Percentiles rank a stretch among this genome's conserved stretches.
These are phyloP conservation scores for Hypoxylon intermedium DNA, from an alignment of 495 filamentous ascomycete genomes.

Conservation along the genomic window DNA sequence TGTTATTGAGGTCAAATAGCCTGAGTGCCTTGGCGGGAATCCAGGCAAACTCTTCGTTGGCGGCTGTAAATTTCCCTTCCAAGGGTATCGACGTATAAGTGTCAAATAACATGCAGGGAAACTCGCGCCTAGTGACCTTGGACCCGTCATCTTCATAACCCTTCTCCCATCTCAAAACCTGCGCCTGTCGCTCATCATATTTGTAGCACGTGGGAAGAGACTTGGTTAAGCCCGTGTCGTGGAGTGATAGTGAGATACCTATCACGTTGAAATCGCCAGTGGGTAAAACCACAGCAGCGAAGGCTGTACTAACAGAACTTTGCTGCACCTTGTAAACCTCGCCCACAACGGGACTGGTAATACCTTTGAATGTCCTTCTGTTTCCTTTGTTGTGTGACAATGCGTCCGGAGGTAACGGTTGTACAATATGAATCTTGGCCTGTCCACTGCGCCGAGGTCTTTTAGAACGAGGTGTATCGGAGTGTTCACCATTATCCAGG, in stretches of 20 bases:
- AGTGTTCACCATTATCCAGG: neutral
- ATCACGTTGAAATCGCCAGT: neutral
- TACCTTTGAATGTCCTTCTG: neutral
- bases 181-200: neutral
- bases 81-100: neutral
- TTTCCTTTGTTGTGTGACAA: neutral
- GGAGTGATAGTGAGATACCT: conserved; percentile 9
- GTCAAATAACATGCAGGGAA: neutral
- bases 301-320: neutral
- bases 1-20: neutral
- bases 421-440: neutral
- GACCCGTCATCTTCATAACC: neutral
- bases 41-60: neutral
- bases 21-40: too few relatives aligned
- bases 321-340: conserved; percentile 2
- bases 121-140: neutral
- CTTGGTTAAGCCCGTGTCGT: conserved; percentile 1
- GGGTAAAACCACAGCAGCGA: conserved; percentile 5
- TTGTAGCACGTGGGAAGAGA: conserved; percentile 8
- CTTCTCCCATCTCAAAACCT: neutral
- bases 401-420: neutral
- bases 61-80: neutral
- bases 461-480: neutral
- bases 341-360: conserved; percentile 4
- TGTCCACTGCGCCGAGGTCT: neutral